Evolutionary conservation across 306 rosid species (phyloP).

Genomic region (Corylus heterophylla): DNA sequence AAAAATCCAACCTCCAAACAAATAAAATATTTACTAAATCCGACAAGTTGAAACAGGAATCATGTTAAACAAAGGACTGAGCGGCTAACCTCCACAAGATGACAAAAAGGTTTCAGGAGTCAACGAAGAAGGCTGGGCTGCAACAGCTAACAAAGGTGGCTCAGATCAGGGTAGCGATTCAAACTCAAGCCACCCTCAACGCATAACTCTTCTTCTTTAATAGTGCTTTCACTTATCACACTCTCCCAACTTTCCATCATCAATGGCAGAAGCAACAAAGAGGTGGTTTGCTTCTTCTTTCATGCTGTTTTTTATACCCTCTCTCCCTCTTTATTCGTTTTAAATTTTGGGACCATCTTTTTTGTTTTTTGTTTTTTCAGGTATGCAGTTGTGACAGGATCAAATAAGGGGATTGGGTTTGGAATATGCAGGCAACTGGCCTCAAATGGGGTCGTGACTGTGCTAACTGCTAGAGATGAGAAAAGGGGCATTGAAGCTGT

Average conservation of each 20-base stretch:
- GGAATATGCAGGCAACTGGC: not conserved
- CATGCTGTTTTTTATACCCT: not conserved
- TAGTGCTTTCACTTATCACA: not conserved
- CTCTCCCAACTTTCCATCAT: not conserved
- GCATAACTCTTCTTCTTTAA: not conserved
- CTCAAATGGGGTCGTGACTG: not conserved
- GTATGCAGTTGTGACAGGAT: slow-evolving; percentile 5
- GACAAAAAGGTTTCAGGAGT: no score
- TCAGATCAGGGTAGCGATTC: no score
- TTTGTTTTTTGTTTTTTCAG: not conserved
- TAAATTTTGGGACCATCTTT: not conserved
- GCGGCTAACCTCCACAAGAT: no score
- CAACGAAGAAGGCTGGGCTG: no score
- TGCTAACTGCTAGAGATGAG: slow-evolving; percentile 2
- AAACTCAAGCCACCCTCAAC: no score
- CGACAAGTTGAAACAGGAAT: no score
- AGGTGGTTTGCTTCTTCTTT: not conserved
- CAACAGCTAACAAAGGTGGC: no score
- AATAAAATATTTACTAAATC: no score
- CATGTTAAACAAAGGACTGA: no score
- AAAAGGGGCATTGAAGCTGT: not conserved
- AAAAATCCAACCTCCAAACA: no score
- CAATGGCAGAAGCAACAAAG: not conserved
- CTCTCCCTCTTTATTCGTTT: not conserved
- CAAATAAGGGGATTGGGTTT: not conserved